These are phyloP conservation scores for Chionographis japonica DNA, from an alignment of 106 monocot genomes.

Conservation along the genomic window DNA sequence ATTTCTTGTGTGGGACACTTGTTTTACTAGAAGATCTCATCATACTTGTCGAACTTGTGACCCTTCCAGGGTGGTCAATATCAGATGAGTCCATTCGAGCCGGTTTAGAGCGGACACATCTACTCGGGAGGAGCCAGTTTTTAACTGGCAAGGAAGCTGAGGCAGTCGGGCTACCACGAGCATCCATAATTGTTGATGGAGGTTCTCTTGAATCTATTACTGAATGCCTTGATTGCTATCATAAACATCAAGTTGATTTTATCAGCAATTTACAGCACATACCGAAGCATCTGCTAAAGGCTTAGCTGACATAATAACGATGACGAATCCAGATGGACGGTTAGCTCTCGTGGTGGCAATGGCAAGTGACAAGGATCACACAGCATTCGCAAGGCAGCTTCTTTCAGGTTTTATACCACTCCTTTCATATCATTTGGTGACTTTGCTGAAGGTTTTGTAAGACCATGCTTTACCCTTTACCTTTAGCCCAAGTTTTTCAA, in stretches of 20 bases:
- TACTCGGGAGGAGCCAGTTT: constrained; percentile 85
- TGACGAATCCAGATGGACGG: constrained; percentile 28
- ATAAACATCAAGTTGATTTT: background rate
- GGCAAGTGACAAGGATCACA: constrained; percentile 92
- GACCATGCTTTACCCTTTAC: background rate
- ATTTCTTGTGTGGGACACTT: background rate
- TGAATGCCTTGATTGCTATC: background rate
- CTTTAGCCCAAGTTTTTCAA: background rate
- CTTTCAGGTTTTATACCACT: constrained; percentile 50
- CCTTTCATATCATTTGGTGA: background rate
- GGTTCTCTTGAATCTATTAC: constrained; percentile 27
- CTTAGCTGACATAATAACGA: constrained; percentile 56
- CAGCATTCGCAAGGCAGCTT: constrained; percentile 78
- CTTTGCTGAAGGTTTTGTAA: background rate
- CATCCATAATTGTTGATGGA: constrained; percentile 83
- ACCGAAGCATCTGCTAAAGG: constrained; percentile 93
- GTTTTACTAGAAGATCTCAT: background rate
- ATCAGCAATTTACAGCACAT: constrained; percentile 58
- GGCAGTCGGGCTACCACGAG: constrained; percentile 42
- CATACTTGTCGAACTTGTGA: background rate
- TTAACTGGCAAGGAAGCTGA: constrained; percentile 49
- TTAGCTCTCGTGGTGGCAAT: constrained; percentile 87
- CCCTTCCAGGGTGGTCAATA: constrained; percentile 57
- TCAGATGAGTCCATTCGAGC: constrained; percentile 54
- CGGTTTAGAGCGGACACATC: constrained; percentile 65